Base-by-base conservation (phyloP, 768 basidiomycete genomes). In the Boletus vinaceobasis region DNA sequence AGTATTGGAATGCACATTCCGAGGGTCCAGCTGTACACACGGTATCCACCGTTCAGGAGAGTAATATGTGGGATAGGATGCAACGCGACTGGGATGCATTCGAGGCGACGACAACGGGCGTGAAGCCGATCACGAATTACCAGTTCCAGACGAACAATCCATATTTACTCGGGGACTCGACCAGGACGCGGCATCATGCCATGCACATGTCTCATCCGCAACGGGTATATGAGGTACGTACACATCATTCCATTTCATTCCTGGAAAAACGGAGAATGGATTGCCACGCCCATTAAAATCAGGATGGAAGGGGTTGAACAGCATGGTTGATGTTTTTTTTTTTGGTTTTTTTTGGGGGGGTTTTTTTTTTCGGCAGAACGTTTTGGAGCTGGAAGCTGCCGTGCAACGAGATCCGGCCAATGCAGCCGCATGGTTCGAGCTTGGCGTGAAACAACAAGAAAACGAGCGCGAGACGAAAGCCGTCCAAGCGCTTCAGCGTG, bases 371-470 rank as follows among this genome's bases (percentile, higher is more conserved):
- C 17, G 64, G 47, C 73, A 98, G 93, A 88, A 80, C 60, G 84
- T 98, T 9, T 76, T 98, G 31, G 88, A 93, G 68, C 77, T 93
- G 13, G 96, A 99, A 74, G 96, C 96, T 7, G 80, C 79, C 26
- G 93, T 96, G 14, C 91, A 96, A 65, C 81, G 79, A 38, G 81
- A 93, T 62, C 84, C 87, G 57, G 73, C 68, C 9, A 81, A 89
- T 61, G 84, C 89, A 5, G 60, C 72, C 35, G 87, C 86, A 9
- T 99, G 97, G 97, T 95, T 82, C 66, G 83, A 88, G 60, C 85
- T 98, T 47, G 97, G 97, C 26, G 86, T 99, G 46, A 94, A 91
- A 71, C 97, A 98, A 66, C 97, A 99, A 71, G 95, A 97, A 72
- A 97, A 95, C 68, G 97, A 99, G 70, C 85, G 95, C 15, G 97